phyloP scores from a whole-genome alignment of 2,329 filamentous ascomycete genomes.

The Septoria petroselini region DNA sequence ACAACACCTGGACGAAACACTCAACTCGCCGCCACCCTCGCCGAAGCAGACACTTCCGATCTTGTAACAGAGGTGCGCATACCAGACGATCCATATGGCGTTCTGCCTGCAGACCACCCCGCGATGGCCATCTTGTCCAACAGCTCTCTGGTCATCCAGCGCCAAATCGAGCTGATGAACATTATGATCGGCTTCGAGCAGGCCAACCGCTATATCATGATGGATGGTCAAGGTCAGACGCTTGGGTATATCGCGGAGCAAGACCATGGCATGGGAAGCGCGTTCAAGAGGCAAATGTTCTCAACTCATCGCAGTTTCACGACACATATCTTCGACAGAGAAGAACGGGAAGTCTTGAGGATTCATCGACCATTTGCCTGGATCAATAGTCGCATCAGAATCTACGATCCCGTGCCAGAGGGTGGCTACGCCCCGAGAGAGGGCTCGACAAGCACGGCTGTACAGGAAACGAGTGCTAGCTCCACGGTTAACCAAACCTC shows the following conservation, averaged over 20 bases:
- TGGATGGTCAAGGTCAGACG: conserved; percentile 62
- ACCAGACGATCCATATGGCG: conserved; percentile 58
- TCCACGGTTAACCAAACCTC: conserved; percentile 44
- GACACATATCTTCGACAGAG: conserved; percentile 61
- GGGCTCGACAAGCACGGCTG: conserved; percentile 36
- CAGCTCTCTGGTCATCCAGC: conserved; percentile 60
- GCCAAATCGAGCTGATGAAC: conserved; percentile 65
- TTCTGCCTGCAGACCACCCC: conserved; percentile 58
- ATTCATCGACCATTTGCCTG: conserved; percentile 64
- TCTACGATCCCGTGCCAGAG: conserved; percentile 52
- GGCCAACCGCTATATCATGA: conserved; percentile 63
- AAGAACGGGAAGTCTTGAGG: conserved; percentile 59
- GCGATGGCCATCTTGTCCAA: conserved; percentile 58
- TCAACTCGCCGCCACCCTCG: conserved; percentile 47
- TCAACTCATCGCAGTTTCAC: conserved; percentile 62
- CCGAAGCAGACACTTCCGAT: conserved; percentile 45
- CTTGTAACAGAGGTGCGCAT: conserved; percentile 60
- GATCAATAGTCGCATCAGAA: conserved; percentile 59
- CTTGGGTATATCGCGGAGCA: conserved; percentile 64
- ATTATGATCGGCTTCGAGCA: conserved; percentile 65
- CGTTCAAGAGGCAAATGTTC: conserved; percentile 58
- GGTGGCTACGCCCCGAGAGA: conserved; percentile 37
- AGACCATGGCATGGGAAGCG: conserved; percentile 57
- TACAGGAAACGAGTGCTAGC: conserved; percentile 46
- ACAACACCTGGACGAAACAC: conserved; percentile 34